Evolutionary conservation across 495 filamentous ascomycete genomes (phyloP).

Genomic region (Pyronema omphalodes): DNA sequence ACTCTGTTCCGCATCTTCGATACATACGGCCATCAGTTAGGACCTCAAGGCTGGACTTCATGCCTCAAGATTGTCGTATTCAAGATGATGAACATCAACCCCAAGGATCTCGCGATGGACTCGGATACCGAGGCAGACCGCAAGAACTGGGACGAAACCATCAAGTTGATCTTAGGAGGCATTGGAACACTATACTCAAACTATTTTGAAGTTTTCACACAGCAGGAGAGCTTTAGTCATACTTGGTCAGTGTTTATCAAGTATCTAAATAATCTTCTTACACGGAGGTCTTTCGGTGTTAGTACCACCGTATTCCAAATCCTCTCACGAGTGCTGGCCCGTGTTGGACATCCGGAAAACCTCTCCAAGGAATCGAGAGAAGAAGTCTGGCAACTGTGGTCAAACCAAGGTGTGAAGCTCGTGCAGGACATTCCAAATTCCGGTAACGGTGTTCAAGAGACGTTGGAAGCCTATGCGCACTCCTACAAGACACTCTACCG

Average conservation of each 20-base stretch:
- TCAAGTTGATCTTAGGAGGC: constrained; percentile 23
- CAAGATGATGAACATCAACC: constrained; percentile 42
- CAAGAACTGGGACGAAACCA: constrained; percentile 24
- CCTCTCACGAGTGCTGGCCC: constrained; percentile 45
- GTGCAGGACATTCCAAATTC: constrained; percentile 14
- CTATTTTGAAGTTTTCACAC: constrained; percentile 23
- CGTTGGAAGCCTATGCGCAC: constrained; percentile 51
- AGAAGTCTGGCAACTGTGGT: constrained; percentile 56
- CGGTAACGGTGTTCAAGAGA: constrained; percentile 25
- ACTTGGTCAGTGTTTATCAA: constrained; percentile 54
- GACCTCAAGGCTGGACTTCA: constrained; percentile 60
- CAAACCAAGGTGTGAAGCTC: constrained; percentile 19
- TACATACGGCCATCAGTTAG: constrained; percentile 66
- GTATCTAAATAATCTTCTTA: constrained; percentile 42
- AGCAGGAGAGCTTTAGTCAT: constrained; percentile 21
- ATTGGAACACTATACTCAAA: constrained; percentile 25
- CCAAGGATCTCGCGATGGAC: constrained; percentile 16
- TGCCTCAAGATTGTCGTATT: constrained; percentile 68
- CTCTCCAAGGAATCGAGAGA: constrained; percentile 41
- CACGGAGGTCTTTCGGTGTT: constrained; percentile 44
- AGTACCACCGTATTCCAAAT: constrained; percentile 54
- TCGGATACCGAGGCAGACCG: constrained; percentile 11
- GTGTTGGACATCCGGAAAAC: constrained; percentile 29
- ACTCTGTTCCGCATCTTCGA: constrained; percentile 83
- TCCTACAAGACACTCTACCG: constrained; percentile 63